A percentile compares a stretch with the other conserved stretches of the same genome.
phyloP scores from a whole-genome alignment of 2,329 filamentous ascomycete genomes.

The Mycosphaerella sp. region DNA sequence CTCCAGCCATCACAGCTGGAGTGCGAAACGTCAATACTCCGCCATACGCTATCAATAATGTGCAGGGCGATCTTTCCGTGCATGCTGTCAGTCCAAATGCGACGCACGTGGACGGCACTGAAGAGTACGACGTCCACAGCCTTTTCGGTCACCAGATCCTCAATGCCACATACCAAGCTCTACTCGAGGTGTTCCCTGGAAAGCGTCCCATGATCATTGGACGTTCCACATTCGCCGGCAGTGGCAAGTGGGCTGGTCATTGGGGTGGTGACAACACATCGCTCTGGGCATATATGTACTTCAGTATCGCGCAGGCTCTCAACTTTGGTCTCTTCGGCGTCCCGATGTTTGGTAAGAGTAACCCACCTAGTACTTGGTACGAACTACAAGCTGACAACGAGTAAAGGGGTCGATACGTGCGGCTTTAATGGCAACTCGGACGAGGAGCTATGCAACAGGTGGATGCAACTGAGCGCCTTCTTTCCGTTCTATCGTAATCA shows the following conservation, averaged over 20 bases:
- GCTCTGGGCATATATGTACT: constrained; percentile 66
- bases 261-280: constrained; percentile 70
- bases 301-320: constrained; percentile 70
- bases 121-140: constrained; percentile 81
- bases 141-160: constrained; percentile 69
- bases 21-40: constrained; percentile 30
- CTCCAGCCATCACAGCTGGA: constrained; percentile 25
- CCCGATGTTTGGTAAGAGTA: constrained; percentile 59
- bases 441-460: constrained; percentile 28
- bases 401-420: constrained; percentile 9
- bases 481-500: constrained; percentile 76
- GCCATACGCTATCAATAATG: constrained; percentile 35
- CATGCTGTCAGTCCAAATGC: constrained; percentile 72
- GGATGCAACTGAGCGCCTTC: constrained; percentile 52
- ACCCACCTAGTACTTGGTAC: no score
- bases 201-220: constrained; percentile 81
- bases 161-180: constrained; percentile 68
- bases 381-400: no score
- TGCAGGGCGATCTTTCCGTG: constrained; percentile 64
- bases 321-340: constrained; percentile 69
- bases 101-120: constrained; percentile 64
- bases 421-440: constrained; percentile 58
- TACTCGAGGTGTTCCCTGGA: constrained; percentile 56
- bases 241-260: constrained; percentile 69
- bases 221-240: constrained; percentile 72